Evolutionary conservation across 306 rosid species (phyloP), one percentile per base, ranked within the genome.

Genomic region (Dalbergia cochinchinensis): DNA sequence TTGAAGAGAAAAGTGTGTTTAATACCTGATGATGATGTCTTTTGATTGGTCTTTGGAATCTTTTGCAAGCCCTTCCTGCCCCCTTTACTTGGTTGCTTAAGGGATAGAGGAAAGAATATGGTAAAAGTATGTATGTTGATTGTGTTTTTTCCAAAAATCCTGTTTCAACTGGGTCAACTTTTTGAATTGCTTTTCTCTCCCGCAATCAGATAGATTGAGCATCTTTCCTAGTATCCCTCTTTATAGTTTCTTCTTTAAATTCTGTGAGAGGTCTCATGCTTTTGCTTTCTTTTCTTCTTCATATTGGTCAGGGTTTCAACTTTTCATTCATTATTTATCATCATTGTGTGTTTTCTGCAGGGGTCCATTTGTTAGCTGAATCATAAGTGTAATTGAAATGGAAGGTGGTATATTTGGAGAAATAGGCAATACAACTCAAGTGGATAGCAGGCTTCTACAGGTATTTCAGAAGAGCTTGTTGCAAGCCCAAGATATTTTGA

Each of bases 401-500:
- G 95, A 94, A 62, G 93, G 92, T 39, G 91, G 87, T 83, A 78
- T 86, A 62, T 94, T 87, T 84, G 84, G 90, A 73, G 92, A 91
- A 63, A 20, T 88, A n/a, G 92, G 84, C 12, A 86, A 86, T 62
- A 81, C 93, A 71, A 37, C 86, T 20, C 90, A 91, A 84, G 84
- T 90, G 72, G 94, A 94, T 82, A 75, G 94, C 76, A 89, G 87
- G 63, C 74, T 91, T 80, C 33, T 84, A 80, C 90, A 91, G 86
- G 87, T 87, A 83, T 94, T 94, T 84, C 95, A 94, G 79, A 94
- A 88, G 85, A 94, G 85, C 73, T 94, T 94, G 59, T 87, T 87
- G 66, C 98, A 91, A 74, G 98, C 92, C n/a, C 97, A 94, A 86
- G 97, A 90, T 83, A 88, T 94, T 85, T 85, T 94, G 83, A 94